A percentile compares a stretch with the other conserved stretches of the same genome.
phyloP scores from a whole-genome alignment of 148 eudicot species.

The Silene conica region DNA sequence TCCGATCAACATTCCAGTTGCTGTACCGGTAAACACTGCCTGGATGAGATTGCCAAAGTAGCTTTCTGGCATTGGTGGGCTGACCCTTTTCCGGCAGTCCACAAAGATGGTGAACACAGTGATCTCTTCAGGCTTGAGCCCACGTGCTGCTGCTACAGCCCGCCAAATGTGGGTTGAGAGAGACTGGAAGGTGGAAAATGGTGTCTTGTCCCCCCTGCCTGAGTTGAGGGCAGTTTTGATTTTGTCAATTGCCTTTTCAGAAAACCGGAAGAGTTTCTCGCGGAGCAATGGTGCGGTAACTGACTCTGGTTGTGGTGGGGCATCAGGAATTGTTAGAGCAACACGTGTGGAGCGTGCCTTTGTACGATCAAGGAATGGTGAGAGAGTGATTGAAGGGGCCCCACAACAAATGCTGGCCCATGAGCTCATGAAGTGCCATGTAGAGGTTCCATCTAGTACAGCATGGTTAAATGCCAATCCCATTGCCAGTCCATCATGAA shows the following conservation, averaged over 20 bases:
- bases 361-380: constrained; percentile 82
- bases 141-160: constrained; percentile 70
- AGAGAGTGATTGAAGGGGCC: constrained; percentile 40
- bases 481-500: constrained; percentile 75
- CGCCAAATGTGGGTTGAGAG: constrained; percentile 86
- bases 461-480: constrained; percentile 94
- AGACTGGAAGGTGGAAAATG: constrained; percentile 80
- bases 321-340: constrained; percentile 63
- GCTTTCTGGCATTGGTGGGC: constrained; percentile 87
- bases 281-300: constrained; percentile 41
- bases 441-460: constrained; percentile 81
- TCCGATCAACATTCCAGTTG: constrained; percentile 58
- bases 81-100: constrained; percentile 78
- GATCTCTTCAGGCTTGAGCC: constrained; percentile 65
- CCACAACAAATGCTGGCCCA: constrained; percentile 81
- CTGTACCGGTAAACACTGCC: constrained; percentile 83
- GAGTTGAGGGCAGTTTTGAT: constrained; percentile 58
- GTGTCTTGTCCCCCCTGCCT: constrained; percentile 3
- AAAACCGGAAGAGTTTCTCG: constrained; percentile 69
- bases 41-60: constrained; percentile 96
- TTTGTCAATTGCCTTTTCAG: constrained; percentile 57
- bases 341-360: constrained; percentile 78
- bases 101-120: constrained; percentile 85
- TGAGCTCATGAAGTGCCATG: constrained; percentile 97
- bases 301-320: constrained; percentile 31